Conservation (phyloP, 331 rosid species). For the Pyracantha coccinea region DNA sequence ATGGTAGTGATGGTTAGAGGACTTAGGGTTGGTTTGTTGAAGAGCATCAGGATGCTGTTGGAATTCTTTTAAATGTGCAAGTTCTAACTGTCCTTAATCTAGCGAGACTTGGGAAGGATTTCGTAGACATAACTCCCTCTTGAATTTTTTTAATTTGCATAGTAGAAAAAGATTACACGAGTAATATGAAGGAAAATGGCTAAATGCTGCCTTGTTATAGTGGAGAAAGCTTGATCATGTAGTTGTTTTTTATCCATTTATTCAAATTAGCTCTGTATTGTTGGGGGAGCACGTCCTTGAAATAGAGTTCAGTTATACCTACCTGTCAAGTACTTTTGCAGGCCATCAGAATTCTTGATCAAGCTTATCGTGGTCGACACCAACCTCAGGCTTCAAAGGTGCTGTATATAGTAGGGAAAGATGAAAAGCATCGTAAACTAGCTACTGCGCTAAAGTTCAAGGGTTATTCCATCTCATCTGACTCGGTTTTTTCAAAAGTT, state of each 20-base stretch:
- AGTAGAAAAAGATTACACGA: not conserved
- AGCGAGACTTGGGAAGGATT: not conserved
- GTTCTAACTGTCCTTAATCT: not conserved
- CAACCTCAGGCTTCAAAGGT: slow-evolving; percentile 13
- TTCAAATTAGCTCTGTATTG: not conserved
- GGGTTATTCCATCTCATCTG: slow-evolving; percentile 30
- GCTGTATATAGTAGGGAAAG: slow-evolving; percentile 42
- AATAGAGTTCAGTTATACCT: not conserved
- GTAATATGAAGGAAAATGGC: not conserved
- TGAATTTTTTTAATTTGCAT: too few species aligned
- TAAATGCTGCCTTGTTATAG: not conserved
- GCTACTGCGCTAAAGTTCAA: slow-evolving; percentile 34
- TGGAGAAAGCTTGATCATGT: not conserved
- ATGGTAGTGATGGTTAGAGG: not conserved
- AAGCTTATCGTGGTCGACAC: slow-evolving; percentile 13
- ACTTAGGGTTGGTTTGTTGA: not conserved
- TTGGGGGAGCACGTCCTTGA: not conserved
- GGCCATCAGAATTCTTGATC: slow-evolving; percentile 40
- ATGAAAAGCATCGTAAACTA: slow-evolving; percentile 26
- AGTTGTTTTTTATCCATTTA: not conserved
- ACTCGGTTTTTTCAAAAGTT: slow-evolving; percentile 13
- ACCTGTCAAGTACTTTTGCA: slow-evolving; percentile 22
- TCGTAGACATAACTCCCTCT: not conserved
- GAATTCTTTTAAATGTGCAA: not conserved
- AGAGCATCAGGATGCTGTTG: not conserved